Evolutionary conservation across 2,329 filamentous ascomycete genomes (phyloP), one percentile per base, ranked within the genome.

Genomic region (Fusarium sacchari): DNA sequence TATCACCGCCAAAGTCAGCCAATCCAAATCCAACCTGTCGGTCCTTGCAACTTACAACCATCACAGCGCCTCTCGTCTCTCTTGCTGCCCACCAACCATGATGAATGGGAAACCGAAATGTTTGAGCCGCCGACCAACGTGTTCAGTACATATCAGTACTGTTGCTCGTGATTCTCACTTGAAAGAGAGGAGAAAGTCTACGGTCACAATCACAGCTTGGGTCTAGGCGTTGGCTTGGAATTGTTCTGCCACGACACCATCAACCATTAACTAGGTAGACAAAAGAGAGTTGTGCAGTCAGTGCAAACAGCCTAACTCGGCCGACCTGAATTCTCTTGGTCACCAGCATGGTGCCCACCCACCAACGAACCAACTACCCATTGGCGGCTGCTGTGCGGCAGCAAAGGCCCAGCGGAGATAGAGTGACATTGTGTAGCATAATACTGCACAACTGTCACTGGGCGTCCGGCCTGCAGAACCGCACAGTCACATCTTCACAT

Each of bases 381-480:
- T 62, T 68, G 58, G 60, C 55, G 69, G 50, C 56, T 62, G 67
- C 44, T 53, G 61, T 52, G 55, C 58, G 63, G 53, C 56, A 64
- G 63, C 34, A 58, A 56, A 36, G 46, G 30, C 50, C 64, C 39
- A 53, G 34, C 42, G 65, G 61, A 74, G 62, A 67, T 53, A 67
- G 46, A 76, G 74, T 77, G 72, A 76, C 74, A 77, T 69, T 60
- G 58, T 65, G 52, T 46, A 69, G 72, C 64, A 72, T 59, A 72
- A 72, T 59, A 72, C 74, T 72, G 74, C 74, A 77, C 72, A 55
- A 55, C 64, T 67, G 63, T 59, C 58, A 47, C 65, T 67, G 44
- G 44, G 26, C 26, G 56, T 49, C 67, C 71, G 58, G 55, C 67
- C 72, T 55, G 63, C 60, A 62, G 50, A 34, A 74, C 59, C 50